phyloP scores from a whole-genome alignment of 768 basidiomycete genomes.

The Strobilomyces echinocephalus region DNA sequence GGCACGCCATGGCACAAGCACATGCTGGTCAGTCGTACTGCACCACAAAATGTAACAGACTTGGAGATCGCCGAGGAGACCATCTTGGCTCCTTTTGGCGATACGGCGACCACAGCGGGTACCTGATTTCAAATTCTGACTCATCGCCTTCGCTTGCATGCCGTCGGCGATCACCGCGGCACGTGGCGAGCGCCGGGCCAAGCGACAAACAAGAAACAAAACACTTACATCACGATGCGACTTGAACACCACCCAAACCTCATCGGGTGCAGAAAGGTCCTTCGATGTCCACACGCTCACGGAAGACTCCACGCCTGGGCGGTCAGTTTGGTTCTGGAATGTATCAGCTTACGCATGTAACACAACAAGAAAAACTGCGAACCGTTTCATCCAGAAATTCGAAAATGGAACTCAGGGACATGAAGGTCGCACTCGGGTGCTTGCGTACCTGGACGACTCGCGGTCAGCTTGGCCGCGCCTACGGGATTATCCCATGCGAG shows the following conservation, averaged over 20 bases:
- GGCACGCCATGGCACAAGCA: neutral
- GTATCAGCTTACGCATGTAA: conserved; percentile 5
- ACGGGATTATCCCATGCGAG: neutral
- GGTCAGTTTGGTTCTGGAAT: conserved; percentile 11
- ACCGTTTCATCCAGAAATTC: conserved; percentile 21
- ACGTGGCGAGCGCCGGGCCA: neutral
- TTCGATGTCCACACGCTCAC: conserved; percentile 47
- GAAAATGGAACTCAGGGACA: conserved; percentile 25
- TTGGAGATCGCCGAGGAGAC: conserved; percentile 17
- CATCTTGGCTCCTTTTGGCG: conserved; percentile 1
- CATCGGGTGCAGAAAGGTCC: conserved; percentile 33
- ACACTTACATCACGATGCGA: conserved; percentile 58
- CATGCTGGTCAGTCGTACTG: conserved; percentile 14
- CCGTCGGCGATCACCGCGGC: conserved; percentile 1
- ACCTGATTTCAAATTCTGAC: conserved; percentile 19
- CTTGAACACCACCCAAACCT: conserved; percentile 54
- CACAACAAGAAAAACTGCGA: neutral
- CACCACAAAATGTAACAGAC: conserved; percentile 5
- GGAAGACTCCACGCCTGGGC: conserved; percentile 22
- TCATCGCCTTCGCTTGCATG: conserved; percentile 9
- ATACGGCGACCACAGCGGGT: conserved; percentile 10
- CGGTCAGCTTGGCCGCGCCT: neutral
- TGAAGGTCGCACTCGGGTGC: conserved; percentile 17
- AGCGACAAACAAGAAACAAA: neutral
- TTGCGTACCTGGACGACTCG: conserved; percentile 22